Base-by-base conservation (phyloP, 768 basidiomycete genomes). In the Mycena rebaudengoi region DNA sequence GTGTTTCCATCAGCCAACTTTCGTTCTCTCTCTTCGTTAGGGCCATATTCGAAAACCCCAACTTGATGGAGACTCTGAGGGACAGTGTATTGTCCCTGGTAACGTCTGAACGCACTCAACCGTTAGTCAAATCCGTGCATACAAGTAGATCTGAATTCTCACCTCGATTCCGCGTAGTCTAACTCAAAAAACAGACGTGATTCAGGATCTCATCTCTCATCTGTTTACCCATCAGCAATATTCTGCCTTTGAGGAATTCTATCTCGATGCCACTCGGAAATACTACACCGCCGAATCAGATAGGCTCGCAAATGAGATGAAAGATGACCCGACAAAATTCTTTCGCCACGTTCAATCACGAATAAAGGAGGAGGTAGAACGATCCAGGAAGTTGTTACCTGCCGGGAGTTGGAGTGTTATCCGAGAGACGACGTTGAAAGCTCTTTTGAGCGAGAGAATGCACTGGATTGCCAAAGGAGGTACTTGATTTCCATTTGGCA, bases 161-260 rank as follows among this genome's bases (percentile, higher is more conserved):
- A 69, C 67, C 20, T 18, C 28, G 81, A 85, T 48, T 62, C 26
- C 68, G 79, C 11, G 82, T 88, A 6, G 59, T 43, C 20, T n/a
- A 20, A 49, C 23, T 7, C 16, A 26, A 64, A 12, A 57, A 11
- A 32, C 59, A 0, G 69, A 76, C 41, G 80, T 94, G 40, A 10
- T 37, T 28, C 74, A 75, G 3, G 70, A 73, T 3, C 83, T 94
- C n/a, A 78, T 92, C 49, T 69, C 76, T 0, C 86, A 89, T 58
- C 82, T 94, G 49, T 74, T 82, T 48, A 78, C 77, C 5, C 86
- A 92, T 63, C 79, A 82, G 26, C 82, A 86, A 60, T 94, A 91
- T 67, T 68, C 82, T 21, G 69, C 80, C 25, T 88, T 94, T 55
- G 88, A 92, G 68, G 77, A 82, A 8, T 81, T 76, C 60, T 86